Evolutionary conservation across 139 green algal species (phyloP).

Genomic region (Dunaliella primolecta): DNA sequence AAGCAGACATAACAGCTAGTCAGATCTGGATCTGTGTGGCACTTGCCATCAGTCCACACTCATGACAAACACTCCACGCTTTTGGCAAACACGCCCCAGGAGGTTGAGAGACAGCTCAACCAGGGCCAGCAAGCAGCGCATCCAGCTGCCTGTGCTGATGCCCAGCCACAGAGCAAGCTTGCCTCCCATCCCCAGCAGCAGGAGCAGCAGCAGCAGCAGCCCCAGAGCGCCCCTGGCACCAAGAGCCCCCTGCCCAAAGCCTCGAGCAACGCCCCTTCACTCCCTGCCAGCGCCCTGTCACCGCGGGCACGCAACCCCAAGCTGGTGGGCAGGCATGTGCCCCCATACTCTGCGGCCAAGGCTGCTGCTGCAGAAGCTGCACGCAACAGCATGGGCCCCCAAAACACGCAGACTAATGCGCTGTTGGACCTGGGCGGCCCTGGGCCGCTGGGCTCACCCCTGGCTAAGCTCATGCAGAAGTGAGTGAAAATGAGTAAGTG

Average conservation of each 20-base stretch:
- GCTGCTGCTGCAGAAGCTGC: neutral
- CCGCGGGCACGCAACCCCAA: neutral
- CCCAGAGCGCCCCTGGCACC: neutral
- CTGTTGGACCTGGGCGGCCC: neutral
- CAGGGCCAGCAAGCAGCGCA: too few relatives aligned
- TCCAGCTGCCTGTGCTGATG: neutral
- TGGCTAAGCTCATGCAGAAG: neutral
- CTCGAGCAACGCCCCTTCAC: too few relatives aligned
- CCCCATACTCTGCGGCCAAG: neutral
- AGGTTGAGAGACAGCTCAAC: slow-evolving; percentile 3
- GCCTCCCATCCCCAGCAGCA: neutral
- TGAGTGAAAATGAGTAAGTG: too few relatives aligned
- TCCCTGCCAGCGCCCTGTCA: too few relatives aligned
- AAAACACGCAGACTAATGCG: neutral
- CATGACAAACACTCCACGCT: too few relatives aligned
- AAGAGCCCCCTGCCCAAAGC: too few relatives aligned
- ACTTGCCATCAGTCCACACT: too few relatives aligned
- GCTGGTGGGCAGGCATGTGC: neutral
- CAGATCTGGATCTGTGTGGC: too few relatives aligned
- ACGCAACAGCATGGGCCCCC: neutral
- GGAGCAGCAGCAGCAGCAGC: neutral
- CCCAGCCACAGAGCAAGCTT: neutral
- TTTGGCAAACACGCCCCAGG: too few relatives aligned
- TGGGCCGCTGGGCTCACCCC: neutral
- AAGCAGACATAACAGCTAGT: too few relatives aligned